Evolutionary conservation across 164 flowering plant genomes (phyloP).

Genomic region (Kingdonia uniflora): DNA sequence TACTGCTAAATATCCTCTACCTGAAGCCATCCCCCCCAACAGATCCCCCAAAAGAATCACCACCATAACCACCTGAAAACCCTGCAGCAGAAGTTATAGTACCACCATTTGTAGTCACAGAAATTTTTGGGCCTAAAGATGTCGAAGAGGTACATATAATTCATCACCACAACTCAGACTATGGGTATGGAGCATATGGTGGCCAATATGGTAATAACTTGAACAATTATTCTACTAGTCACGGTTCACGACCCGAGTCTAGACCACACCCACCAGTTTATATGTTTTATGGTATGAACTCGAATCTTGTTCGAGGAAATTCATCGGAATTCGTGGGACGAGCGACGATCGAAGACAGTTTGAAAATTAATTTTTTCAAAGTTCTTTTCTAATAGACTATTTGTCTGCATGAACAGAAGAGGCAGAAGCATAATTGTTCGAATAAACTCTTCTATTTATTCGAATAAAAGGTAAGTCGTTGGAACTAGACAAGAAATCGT

Average conservation of each 20-base stretch:
- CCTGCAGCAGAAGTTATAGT: conserved; percentile 16
- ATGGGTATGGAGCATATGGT: conserved; percentile 29
- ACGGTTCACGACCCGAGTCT: conserved; percentile 19
- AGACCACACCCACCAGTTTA: conserved; percentile 16
- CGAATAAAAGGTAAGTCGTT: too few relatives aligned
- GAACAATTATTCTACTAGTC: conserved; percentile 22
- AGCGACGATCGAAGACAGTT: too few relatives aligned
- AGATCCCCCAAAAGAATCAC: conserved; percentile 11
- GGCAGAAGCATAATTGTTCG: too few relatives aligned
- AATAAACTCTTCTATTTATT: too few relatives aligned
- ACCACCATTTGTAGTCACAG: conserved; percentile 2
- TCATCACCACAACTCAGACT: conserved; percentile 46
- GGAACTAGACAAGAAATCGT: too few relatives aligned
- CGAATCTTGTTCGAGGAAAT: too few relatives aligned
- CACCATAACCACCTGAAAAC: conserved; percentile 17
- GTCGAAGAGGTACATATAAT: conserved; percentile 50
- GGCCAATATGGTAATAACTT: conserved; percentile 15
- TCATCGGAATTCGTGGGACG: too few relatives aligned
- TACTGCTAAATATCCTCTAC: too few relatives aligned
- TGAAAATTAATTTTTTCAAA: too few relatives aligned
- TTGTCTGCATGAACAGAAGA: too few relatives aligned
- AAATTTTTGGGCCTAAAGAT: conserved; percentile 28
- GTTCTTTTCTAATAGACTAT: too few relatives aligned
- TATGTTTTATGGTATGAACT: too few relatives aligned
- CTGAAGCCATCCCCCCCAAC: conserved; percentile 21